These are phyloP conservation scores for Syzygium malaccense DNA, from an alignment of 441 rosid species.

Conservation along the genomic window DNA sequence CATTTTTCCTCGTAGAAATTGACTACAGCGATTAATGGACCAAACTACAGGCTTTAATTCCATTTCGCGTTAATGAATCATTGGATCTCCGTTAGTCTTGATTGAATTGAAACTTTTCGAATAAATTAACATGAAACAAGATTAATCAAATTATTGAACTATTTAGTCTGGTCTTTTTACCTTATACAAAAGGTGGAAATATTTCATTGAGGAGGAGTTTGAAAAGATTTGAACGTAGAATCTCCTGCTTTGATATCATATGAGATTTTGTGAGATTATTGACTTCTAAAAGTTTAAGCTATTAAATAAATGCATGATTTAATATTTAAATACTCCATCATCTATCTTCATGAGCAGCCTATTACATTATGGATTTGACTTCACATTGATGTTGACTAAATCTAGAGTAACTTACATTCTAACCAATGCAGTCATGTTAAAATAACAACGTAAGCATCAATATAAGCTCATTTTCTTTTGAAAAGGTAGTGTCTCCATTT, in stretches of 20 bases:
- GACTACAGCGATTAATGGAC: no score
- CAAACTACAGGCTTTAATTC: no score
- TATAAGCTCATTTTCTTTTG: neutral
- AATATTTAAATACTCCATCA: no score
- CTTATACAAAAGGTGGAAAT: neutral
- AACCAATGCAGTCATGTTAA: neutral
- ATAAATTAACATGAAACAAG: no score
- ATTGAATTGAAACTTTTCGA: no score
- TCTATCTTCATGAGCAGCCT: neutral
- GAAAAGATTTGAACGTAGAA: neutral
- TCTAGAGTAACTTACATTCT: neutral
- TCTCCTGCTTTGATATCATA: rapidly evolving
- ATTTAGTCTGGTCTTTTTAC: neutral
- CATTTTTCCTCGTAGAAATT: no score
- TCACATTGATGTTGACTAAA: neutral
- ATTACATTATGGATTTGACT: neutral
- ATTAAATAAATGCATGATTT: rapidly evolving
- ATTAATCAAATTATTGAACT: no score
- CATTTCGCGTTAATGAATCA: no score
- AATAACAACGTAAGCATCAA: neutral
- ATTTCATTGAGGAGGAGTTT: neutral
- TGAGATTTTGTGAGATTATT: no score
- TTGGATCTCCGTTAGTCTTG: no score
- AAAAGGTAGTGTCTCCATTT: neutral
- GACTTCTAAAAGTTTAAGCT: rapidly evolving